Conservation (phyloP, 768 basidiomycete genomes). For the Cyclocybe cylindracea region DNA sequence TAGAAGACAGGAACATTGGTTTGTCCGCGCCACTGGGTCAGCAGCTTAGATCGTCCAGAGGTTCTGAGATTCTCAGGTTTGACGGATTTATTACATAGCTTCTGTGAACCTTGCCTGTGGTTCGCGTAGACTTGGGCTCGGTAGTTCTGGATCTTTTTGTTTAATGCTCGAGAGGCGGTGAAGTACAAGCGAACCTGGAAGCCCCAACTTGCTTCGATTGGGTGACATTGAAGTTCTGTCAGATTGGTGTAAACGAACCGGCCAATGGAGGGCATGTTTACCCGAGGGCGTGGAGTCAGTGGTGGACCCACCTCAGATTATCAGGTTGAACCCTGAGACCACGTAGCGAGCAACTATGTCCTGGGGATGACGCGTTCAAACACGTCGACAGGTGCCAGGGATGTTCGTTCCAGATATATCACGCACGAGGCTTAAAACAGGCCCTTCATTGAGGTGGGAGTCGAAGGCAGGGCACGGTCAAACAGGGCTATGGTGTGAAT, state of each 20-base stretch:
- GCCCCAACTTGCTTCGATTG: background rate
- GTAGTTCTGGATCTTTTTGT: too few relatives aligned
- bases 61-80: too few relatives aligned
- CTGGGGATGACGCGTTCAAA: too few relatives aligned
- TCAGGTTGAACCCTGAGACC: too few relatives aligned
- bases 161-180: too few relatives aligned
- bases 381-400: background rate
- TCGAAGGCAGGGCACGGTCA: background rate
- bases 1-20: background rate
- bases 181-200: background rate
- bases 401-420: background rate
- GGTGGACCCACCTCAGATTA: too few relatives aligned
- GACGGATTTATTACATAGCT: too few relatives aligned
- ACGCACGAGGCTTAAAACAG: background rate
- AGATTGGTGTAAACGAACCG: background rate
- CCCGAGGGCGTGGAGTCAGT: too few relatives aligned
- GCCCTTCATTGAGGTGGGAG: background rate
- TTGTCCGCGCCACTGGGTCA: conserved; percentile 7
- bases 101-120: too few relatives aligned
- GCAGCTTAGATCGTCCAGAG: background rate
- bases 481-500: background rate
- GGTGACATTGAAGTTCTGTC: background rate
- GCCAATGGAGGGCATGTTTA: too few relatives aligned
- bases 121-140: too few relatives aligned
- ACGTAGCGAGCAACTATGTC: too few relatives aligned